Evolutionary conservation across 2,329 filamentous ascomycete species (phyloP), one percentile per base, ranked within the genome.

Genomic region (Fusarium sp.): DNA sequence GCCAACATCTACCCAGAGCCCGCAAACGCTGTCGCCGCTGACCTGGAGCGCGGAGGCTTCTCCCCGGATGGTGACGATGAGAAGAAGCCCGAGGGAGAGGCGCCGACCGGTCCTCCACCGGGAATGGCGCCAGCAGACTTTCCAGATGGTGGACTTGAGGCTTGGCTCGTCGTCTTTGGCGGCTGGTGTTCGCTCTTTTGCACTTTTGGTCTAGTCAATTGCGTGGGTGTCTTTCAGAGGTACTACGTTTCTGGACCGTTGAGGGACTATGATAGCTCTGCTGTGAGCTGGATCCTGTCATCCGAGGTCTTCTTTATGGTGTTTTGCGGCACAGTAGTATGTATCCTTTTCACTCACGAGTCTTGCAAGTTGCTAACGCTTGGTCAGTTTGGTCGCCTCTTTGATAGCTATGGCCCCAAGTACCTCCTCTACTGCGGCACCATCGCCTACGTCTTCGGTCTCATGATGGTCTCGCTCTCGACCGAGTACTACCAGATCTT

Each of bases 391-490:
- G 91, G 92, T 1, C 88, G 86, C 41, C 48, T 91, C 11, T 92
- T 88, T 71, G 91, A 94, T 77, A 87, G 83, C 67, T 88, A 88
- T 68, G 91, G 91, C 2, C 89, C 91, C 1, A 84, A 84, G 40
- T 87, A 82, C 62, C 80, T 93, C 5, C 79, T 91, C 13, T 66
- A 86, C 16, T 71, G 79, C 54, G 89, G 89, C 31, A 85, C 84
- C 6, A 71, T 90, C 62, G 76, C 87, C 61, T 88, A 90, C 76
- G 83, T 92, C 66, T 87, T 92, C 47, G 87, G 88, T 27, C 78
- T 92, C 16, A 91, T 92, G 88, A 90, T 92, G 88, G 83, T 86
- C 0, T 88, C 85, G 15, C 79, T 92, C 10, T 79, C 80, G 6
- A 77, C 70, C 3, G 51, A 80, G 50, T 85, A 84, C 76, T 85